Evolutionary conservation across 495 filamentous ascomycete genomes (phyloP).

Genomic region (Lophiostoma macrostomum): DNA sequence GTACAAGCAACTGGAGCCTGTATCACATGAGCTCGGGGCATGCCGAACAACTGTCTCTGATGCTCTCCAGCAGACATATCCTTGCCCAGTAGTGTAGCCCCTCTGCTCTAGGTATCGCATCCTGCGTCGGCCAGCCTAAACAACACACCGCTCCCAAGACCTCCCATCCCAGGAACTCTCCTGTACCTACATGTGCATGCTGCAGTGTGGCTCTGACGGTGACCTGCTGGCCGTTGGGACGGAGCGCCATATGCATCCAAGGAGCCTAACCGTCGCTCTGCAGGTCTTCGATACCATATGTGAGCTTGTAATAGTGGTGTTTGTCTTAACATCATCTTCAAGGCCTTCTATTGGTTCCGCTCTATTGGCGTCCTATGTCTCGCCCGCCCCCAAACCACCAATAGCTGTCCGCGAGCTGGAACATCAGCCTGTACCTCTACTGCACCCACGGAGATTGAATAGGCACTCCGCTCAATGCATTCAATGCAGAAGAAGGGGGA

Average conservation of each 20-base stretch:
- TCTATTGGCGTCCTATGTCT: too few relatives aligned
- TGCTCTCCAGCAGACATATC: background rate
- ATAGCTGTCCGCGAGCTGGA: background rate
- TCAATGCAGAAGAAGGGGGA: background rate
- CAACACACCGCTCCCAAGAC: too few relatives aligned
- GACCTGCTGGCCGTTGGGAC: constrained; percentile 11
- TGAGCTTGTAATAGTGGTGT: too few relatives aligned
- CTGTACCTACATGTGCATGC: background rate
- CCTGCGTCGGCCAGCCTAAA: constrained; percentile 12
- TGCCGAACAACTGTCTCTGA: background rate
- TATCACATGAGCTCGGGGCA: constrained; percentile 7
- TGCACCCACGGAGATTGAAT: constrained; percentile 6
- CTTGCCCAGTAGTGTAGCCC: constrained; percentile 1
- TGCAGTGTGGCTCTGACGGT: background rate
- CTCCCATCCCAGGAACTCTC: background rate
- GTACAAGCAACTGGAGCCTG: constrained; percentile 16
- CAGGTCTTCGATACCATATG: too few relatives aligned
- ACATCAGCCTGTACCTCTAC: too few relatives aligned
- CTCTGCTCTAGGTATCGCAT: constrained; percentile 13
- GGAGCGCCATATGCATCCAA: constrained; percentile 3
- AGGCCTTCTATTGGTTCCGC: background rate
- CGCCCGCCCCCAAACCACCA: background rate
- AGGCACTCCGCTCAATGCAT: background rate
- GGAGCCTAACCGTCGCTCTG: too few relatives aligned
- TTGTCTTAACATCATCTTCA: background rate